Conservation (phyloP, 163 green algal genomes). For the Trebouxiophyceae sp. region DNA sequence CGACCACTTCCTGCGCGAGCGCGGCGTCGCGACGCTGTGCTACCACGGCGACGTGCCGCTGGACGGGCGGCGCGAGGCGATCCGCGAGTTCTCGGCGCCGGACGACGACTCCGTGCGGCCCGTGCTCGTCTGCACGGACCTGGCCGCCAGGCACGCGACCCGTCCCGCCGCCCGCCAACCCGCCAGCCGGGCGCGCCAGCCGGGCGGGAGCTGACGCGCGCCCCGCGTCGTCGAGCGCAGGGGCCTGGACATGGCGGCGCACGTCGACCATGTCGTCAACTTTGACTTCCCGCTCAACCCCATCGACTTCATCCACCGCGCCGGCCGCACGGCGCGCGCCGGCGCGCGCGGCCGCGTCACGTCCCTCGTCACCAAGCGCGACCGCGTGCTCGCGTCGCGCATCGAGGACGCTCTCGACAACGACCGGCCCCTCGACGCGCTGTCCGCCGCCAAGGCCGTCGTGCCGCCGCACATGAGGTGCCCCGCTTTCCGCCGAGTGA, state of each 20-base stretch:
- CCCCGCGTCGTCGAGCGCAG: too few relatives aligned
- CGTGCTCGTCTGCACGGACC: slow-evolving; percentile 89
- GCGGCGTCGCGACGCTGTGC: slow-evolving; percentile 53
- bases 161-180: slow-evolving; percentile 2
- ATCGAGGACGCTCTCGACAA: slow-evolving; percentile 73
- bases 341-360: slow-evolving; percentile 63
- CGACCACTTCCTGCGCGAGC: slow-evolving; percentile 50
- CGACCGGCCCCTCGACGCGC: slow-evolving; percentile 62
- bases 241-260: slow-evolving; percentile 72
- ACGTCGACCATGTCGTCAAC: slow-evolving; percentile 93
- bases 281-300: slow-evolving; percentile 94
- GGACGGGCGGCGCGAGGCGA: slow-evolving; percentile 55
- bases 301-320: slow-evolving; percentile 93
- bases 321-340: slow-evolving; percentile 77
- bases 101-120: slow-evolving; percentile 9
- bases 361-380: slow-evolving; percentile 70
- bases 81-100: slow-evolving; percentile 33
- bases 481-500: background rate
- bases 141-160: slow-evolving; percentile 78
- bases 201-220: too few relatives aligned
- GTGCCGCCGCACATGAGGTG: slow-evolving; percentile 35
- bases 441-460: slow-evolving; percentile 31
- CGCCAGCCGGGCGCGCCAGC: too few relatives aligned
- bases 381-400: slow-evolving; percentile 68
- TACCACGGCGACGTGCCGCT: slow-evolving; percentile 84